Conservation (phyloP, 2,329 filamentous ascomycete species). For the Clathrospora elynae region DNA sequence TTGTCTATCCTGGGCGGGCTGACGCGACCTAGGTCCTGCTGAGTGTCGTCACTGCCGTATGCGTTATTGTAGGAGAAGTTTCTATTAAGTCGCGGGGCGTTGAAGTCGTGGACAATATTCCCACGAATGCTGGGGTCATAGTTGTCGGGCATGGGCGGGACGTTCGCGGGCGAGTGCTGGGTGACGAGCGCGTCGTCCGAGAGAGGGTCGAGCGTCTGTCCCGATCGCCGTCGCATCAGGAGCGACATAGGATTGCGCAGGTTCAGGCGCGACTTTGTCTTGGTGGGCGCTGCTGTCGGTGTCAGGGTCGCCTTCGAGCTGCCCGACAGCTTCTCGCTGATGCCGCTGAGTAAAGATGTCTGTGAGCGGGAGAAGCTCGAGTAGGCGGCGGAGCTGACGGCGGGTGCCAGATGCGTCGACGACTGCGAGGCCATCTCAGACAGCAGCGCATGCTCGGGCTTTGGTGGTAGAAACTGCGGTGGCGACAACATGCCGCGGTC, state of each 20-base stretch:
- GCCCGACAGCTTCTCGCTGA: slow-evolving; percentile 39
- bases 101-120: slow-evolving; percentile 69
- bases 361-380: slow-evolving; percentile 40
- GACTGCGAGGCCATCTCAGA: slow-evolving; percentile 26
- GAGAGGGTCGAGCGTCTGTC: slow-evolving; percentile 54
- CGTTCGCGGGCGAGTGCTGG: slow-evolving; percentile 51
- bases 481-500: slow-evolving; percentile 28
- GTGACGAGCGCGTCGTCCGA: slow-evolving; percentile 59
- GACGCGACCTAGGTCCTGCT: slow-evolving; percentile 29
- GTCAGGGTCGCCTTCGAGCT: slow-evolving; percentile 27
- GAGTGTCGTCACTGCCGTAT: slow-evolving; percentile 26
- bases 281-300: slow-evolving; percentile 29
- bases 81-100: slow-evolving; percentile 60
- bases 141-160: slow-evolving; percentile 61
- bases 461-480: slow-evolving; percentile 32
- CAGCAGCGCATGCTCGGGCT: slow-evolving; percentile 22
- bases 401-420: slow-evolving; percentile 29
- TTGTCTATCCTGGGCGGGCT: slow-evolving; percentile 47
- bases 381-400: slow-evolving; percentile 34
- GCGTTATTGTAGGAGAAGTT: slow-evolving; percentile 46
- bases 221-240: slow-evolving; percentile 62
- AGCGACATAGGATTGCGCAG: slow-evolving; percentile 66
- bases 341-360: slow-evolving; percentile 40
- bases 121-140: slow-evolving; percentile 68
- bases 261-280: slow-evolving; percentile 58